Percentiles rank a stretch among this genome's conserved stretches.
Conservation (phyloP, 768 basidiomycete species). For the Leucocoprinus birnbaumii region DNA sequence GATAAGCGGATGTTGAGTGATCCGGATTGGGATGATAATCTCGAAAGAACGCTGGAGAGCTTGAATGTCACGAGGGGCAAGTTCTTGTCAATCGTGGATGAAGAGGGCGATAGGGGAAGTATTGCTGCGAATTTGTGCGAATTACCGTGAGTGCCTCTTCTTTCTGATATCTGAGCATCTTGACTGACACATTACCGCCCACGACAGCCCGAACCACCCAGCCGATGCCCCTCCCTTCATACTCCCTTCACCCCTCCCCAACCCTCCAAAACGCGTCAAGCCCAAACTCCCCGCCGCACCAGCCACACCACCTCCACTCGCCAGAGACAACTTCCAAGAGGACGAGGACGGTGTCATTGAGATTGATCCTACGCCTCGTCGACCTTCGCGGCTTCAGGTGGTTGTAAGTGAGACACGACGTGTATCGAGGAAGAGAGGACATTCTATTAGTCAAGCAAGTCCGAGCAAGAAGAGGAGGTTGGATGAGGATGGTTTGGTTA, state of each 20-base stretch:
- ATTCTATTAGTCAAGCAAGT: conserved; percentile 27
- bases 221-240: conserved; percentile 51
- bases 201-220: conserved; percentile 58
- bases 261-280: conserved; percentile 44
- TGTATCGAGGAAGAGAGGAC: conserved; percentile 20
- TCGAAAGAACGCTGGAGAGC: conserved; percentile 75
- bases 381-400: conserved; percentile 25
- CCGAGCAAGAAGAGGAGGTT: conserved; percentile 64
- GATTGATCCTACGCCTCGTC: conserved; percentile 52
- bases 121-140: conserved; percentile 66
- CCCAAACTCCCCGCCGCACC: conserved; percentile 32
- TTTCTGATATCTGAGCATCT: not conserved
- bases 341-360: conserved; percentile 52
- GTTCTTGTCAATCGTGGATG: conserved; percentile 87
- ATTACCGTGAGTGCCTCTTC: conserved; percentile 61
- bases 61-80: conserved; percentile 79
- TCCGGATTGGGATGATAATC: conserved; percentile 92
- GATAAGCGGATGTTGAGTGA: conserved; percentile 86
- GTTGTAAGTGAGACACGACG: not conserved
- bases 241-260: conserved; percentile 63
- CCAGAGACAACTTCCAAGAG: conserved; percentile 29
- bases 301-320: conserved; percentile 35
- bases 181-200: not conserved
- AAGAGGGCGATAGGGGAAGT: conserved; percentile 74
- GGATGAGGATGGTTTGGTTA: conserved; percentile 63